Base-by-base conservation (phyloP, 2,329 filamentous ascomycete genomes). In the Gaeumannomyces tritici region DNA sequence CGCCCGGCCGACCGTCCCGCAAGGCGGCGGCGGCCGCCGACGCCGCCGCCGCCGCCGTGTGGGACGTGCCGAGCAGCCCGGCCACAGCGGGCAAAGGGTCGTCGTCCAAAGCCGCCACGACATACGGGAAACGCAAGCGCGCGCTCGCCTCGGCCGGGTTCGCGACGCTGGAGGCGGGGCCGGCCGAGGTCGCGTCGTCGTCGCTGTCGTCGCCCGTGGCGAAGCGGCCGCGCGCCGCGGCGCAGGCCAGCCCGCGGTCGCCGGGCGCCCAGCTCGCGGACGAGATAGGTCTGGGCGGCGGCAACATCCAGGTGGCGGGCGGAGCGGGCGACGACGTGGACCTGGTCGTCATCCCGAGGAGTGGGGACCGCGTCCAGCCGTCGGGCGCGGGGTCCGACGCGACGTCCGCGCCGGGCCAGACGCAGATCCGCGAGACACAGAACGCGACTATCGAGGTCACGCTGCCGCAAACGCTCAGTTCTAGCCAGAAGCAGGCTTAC, bases 31-130 rank as follows among this genome's bases (percentile, higher is more conserved):
- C 62, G 4, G 67, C 66, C 29, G 76, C 79, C 61, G 67, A n/a
- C n/a, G n/a, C 27, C 24, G 35, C 42, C 59, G 59, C 62, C 5
- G 67, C 66, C 29, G 76, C 79, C 61, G 67, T 70, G 9, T 81
- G 78, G 75, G 78, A 79, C 51, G 73, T 82, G 4, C 78, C 78
- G 0, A 77, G 74, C 65, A 80, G 78, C 57, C 74, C 57, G n/a
- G 21, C 27, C 31, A 29, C 28, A 7, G 42, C 28, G 55, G 29
- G 35, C 51, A 35, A 8, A 42, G 33, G 21, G 2, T 35, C 21
- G 5, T 15, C 21, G 24, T 42, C 55, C 5, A 60, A 59, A 11
- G 29, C 51, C 13, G 13, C 42, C 21, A 64, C 56, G 29, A 51
- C 29, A 1, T 65, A 60, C 47, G 62, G 64, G 15, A 69, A 70